Base-by-base conservation (phyloP, 2,329 filamentous ascomycete genomes). In the Scytalidium lignicola region DNA sequence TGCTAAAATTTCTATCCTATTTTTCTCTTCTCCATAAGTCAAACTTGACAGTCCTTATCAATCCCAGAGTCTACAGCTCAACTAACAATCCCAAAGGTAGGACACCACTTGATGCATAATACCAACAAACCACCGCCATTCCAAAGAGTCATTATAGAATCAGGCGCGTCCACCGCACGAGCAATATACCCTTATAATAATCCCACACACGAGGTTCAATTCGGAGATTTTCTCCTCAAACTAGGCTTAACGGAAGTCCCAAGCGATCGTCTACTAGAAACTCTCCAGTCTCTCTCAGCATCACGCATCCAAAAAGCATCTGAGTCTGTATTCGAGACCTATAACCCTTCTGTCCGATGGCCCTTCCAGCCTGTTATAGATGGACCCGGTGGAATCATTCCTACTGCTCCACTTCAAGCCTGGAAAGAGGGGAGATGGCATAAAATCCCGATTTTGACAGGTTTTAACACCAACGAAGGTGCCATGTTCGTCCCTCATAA, bases 361-460 rank as follows among this genome's bases (percentile, higher is more conserved):
- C 72, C 86, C 1, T 89, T 87, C 67, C 85, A 88, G 58, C 85
- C 85, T 7, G 79, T 83, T 29, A 77, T 88, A 49, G 83, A 86
- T 58, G 75, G 76, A 1, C 59, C 64, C 13, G 67, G 63, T 3
- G 74, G 77, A 12, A 64, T 83, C 13, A 80, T 88, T 47, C 71
- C 74, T 2, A 70, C 74, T 21, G 67, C 76, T 10, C 84, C 85
- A 2, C 70, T 85, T 12, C 68, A 73, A n/a, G 73, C 75, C n/a
- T 85, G 80, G 80, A 62, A 70, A 21, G 67, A 73, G 0, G 70
- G 74, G 1, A 64, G 69, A 15, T 79, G 74, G 62, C 72, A 83
- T 55, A 72, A 73, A 54, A 70, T 84, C 7, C 80, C 82, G 7
- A 74, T 89, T 44, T 67, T 90, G 44, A 87, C 83, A 0, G 85